Evolutionary conservation across 139 green algal genomes (phyloP), one percentile per base, ranked within the genome.

Genomic region (Chloropicon primus): DNA sequence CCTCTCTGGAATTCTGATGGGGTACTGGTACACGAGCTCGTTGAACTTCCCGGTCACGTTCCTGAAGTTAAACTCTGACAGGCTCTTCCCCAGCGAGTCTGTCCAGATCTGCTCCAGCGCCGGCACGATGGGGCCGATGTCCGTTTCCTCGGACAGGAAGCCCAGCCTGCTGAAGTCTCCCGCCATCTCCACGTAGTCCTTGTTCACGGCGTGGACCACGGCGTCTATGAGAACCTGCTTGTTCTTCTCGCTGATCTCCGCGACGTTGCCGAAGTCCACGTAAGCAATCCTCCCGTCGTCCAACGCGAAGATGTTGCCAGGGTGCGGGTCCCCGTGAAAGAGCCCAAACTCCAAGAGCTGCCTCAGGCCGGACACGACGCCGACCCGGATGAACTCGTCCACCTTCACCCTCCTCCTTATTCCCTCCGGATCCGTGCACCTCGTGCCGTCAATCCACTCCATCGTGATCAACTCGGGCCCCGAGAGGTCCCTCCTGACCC

Each of bases 311-410:
- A 98, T 97, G 87, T 98, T 98, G 26, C 87, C 83, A 0, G 93
- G 88, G 79, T 97, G 93, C 0, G 93, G 94, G 83, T 98, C 94
- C n/a, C 94, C 94, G 78, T 99, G 92, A 83, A 99, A 99, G 22
- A 99, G 86, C 0, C 95, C 95, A 86, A 98, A 97, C 88, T 99
- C 95, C 17, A 99, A 90, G 77, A 99, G 90, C 91, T 99, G 95
- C 28, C 93, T 82, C 80, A 99, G 82, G 3, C 92, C 94, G 0
- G 89, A 93, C 53, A 96, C 91, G 24, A 99, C 95, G 22, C 95
- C 95, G 23, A 97, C 88, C 27, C 87, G 81, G 78, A 99, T 97
- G 87, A 98, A 99, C 77, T 87, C 78, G 1, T 92, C 75, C 29
- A 96, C 86, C 76, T 96, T 86, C 2, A 97, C 87, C 1, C 91